Percentiles rank a stretch among this genome's conserved stretches.
These are phyloP conservation scores for Pyricularia pennisetigena DNA, from an alignment of 2,329 filamentous ascomycete species.

Conservation along the genomic window DNA sequence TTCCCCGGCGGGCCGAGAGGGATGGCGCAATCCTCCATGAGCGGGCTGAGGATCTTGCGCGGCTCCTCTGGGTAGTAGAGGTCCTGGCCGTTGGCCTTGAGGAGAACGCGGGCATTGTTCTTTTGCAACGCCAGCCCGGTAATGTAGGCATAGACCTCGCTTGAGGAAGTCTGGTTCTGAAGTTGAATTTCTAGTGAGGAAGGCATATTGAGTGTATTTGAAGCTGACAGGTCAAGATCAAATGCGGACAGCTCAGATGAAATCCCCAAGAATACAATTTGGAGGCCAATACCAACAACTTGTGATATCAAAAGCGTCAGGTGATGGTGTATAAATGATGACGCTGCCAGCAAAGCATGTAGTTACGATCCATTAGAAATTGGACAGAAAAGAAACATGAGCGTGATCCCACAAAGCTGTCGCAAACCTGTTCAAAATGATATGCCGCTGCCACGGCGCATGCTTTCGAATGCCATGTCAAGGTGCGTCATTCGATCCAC, in stretches of 20 bases:
- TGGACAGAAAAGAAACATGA: neutral
- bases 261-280: neutral
- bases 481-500: neutral
- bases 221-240: neutral
- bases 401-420: neutral
- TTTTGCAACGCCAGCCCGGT: slow-evolving; percentile 49
- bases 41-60: slow-evolving; percentile 29
- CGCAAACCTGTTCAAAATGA: neutral
- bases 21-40: slow-evolving; percentile 50
- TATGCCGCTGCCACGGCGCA: neutral
- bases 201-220: slow-evolving; percentile 20
- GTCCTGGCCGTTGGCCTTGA: slow-evolving; percentile 35
- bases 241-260: neutral
- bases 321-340: neutral
- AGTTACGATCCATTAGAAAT: neutral
- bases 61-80: slow-evolving; percentile 49
- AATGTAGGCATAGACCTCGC: slow-evolving; percentile 52
- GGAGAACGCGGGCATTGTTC: slow-evolving; percentile 23
- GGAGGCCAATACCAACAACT: neutral
- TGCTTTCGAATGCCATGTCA: neutral
- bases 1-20: slow-evolving; percentile 44
- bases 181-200: slow-evolving; percentile 41
- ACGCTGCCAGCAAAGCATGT: neutral
- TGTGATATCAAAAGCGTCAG: neutral
- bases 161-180: slow-evolving; percentile 43